phyloP scores from a whole-genome alignment of 2,329 filamentous ascomycete species.

The Metarhizium rileyi region DNA sequence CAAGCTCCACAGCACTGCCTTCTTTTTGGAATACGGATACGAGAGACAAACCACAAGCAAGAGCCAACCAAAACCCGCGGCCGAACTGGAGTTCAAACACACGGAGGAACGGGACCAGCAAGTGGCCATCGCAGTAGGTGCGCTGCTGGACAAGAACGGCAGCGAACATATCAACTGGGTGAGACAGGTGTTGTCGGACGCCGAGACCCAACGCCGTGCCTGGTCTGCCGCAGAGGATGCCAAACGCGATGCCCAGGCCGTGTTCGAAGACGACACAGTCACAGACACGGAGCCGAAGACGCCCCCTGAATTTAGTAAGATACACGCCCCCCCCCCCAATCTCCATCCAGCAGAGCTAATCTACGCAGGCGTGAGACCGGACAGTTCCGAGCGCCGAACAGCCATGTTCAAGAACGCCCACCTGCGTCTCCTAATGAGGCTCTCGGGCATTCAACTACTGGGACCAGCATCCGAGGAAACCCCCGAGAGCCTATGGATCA shows the following conservation, averaged over 20 bases:
- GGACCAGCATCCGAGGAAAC: slow-evolving; percentile 53
- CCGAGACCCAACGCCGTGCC: slow-evolving; percentile 60
- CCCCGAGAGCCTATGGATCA: slow-evolving; percentile 65
- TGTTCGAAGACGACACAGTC: slow-evolving; percentile 19
- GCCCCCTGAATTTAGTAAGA: slow-evolving; percentile 26
- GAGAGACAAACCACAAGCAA: slow-evolving; percentile 68
- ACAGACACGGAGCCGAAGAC: slow-evolving; percentile 17
- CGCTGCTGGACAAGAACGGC: slow-evolving; percentile 71
- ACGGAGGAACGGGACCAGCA: slow-evolving; percentile 59
- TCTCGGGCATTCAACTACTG: slow-evolving; percentile 59
- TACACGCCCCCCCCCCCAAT: background rate
- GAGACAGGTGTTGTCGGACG: slow-evolving; percentile 58
- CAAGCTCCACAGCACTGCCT: slow-evolving; percentile 73
- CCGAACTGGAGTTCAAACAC: slow-evolving; percentile 74
- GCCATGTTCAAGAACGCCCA: slow-evolving; percentile 86
- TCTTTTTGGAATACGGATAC: slow-evolving; percentile 84
- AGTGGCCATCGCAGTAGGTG: slow-evolving; percentile 69
- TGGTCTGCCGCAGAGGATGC: slow-evolving; percentile 68
- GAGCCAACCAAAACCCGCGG: slow-evolving; percentile 56
- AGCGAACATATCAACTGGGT: slow-evolving; percentile 72
- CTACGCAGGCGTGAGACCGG: slow-evolving; percentile 46
- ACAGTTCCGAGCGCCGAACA: slow-evolving; percentile 54
- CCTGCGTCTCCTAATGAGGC: slow-evolving; percentile 72
- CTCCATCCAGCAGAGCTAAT: slow-evolving; percentile 12
- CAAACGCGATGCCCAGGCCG: slow-evolving; percentile 30